phyloP scores from a whole-genome alignment of 805 yeast genomes.

The Pichia insulana region DNA sequence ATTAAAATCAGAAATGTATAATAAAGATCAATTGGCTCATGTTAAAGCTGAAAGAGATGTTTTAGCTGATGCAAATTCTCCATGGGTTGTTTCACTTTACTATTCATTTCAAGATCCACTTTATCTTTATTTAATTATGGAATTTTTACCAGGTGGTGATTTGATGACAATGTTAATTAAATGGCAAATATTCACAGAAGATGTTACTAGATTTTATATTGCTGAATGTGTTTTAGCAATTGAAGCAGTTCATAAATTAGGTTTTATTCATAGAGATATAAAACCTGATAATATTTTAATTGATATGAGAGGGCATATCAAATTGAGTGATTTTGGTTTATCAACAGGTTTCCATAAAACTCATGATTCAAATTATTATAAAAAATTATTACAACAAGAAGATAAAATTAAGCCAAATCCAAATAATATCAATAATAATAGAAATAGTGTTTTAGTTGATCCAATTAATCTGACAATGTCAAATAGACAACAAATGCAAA shows the following conservation, averaged over 20 bases:
- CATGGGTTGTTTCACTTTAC: conserved; percentile 80
- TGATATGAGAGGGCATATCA: conserved; percentile 57
- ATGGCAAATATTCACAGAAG: conserved; percentile 91
- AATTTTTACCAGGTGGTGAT: conserved; percentile 76
- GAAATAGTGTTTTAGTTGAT: conserved; percentile 84
- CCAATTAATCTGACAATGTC: conserved; percentile 94
- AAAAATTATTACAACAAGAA: conserved; percentile 68
- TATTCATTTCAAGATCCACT: conserved; percentile 76
- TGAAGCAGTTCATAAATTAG: conserved; percentile 86
- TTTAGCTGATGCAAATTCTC: conserved; percentile 79
- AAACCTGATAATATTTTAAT: conserved; percentile 88
- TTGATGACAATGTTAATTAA: conserved; percentile 92
- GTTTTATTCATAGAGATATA: conserved; percentile 94
- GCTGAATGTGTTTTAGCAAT: conserved; percentile 95
- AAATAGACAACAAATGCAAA: conserved; percentile 88
- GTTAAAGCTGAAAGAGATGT: conserved; percentile 96
- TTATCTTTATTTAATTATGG: conserved; percentile 72
- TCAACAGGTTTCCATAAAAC: conserved; percentile 91
- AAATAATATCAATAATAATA: conserved; percentile 28
- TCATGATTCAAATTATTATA: conserved; percentile 81
- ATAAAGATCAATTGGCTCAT: conserved; percentile 89
- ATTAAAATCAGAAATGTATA: conserved; percentile 85
- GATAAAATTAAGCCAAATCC: conserved; percentile 11
- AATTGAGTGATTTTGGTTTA: conserved; percentile 66
- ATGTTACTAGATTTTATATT: conserved; percentile 85